phyloP scores from a whole-genome alignment of 1,284 basidiomycete species.

The Fomitopsis pinicola region DNA sequence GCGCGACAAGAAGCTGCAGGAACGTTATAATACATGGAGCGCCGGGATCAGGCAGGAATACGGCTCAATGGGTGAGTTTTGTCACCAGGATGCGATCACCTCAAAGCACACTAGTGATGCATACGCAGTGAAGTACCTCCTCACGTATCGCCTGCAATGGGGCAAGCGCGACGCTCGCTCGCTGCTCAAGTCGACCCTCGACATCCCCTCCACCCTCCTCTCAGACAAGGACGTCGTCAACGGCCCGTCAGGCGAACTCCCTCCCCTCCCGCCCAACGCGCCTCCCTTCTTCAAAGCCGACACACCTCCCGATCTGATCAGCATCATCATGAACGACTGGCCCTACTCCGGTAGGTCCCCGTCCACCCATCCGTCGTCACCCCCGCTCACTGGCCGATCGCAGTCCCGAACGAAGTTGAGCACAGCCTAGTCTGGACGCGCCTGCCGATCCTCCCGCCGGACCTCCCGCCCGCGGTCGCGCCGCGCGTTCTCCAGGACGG shows the following conservation, averaged over 20 bases:
- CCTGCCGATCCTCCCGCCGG: conserved; percentile 59
- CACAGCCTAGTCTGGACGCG: conserved; percentile 76
- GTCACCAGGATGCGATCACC: not conserved
- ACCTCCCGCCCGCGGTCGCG: conserved; percentile 38
- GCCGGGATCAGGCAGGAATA: conserved; percentile 50
- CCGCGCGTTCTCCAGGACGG: conserved; percentile 63
- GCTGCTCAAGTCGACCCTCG: conserved; percentile 34
- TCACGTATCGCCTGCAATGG: conserved; percentile 67
- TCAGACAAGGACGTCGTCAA: not conserved
- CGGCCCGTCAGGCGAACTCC: conserved; percentile 12
- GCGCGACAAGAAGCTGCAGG: conserved; percentile 64
- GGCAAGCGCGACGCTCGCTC: conserved; percentile 61
- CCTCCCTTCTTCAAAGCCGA: conserved; percentile 62
- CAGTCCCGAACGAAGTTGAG: conserved; percentile 70
- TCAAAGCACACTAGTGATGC: not conserved
- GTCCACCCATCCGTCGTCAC: not conserved
- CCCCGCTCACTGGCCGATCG: not conserved
- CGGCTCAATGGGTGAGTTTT: conserved; percentile 58
- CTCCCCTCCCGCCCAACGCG: conserved; percentile 24
- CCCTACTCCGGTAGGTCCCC: conserved; percentile 66
- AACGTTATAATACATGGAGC: conserved; percentile 59
- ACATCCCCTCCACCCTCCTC: not conserved
- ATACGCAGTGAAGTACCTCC: conserved; percentile 57
- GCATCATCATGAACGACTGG: conserved; percentile 80
- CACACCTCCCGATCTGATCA: conserved; percentile 53